These are phyloP conservation scores for Podospora pseudocomata DNA, from an alignment of 495 filamentous ascomycete genomes.

Conservation along the genomic window DNA sequence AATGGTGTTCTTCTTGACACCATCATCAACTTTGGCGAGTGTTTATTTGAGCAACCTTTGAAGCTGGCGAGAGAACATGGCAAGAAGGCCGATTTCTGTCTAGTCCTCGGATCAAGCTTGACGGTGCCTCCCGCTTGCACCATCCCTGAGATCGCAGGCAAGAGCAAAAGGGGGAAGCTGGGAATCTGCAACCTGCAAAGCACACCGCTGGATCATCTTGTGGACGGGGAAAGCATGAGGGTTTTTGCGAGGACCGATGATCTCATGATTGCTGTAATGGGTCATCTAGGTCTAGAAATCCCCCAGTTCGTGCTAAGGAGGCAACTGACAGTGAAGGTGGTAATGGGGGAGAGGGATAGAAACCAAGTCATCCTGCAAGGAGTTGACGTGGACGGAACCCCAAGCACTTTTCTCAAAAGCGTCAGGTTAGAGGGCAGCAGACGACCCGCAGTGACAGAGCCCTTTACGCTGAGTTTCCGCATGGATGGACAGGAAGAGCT, in stretches of 20 bases:
- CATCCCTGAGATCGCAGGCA: slow-evolving; percentile 37
- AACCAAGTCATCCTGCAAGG: slow-evolving; percentile 32
- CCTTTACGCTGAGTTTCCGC: slow-evolving; percentile 37
- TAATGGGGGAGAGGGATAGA: slow-evolving; percentile 18
- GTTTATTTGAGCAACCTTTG: slow-evolving; percentile 31
- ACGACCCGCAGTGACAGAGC: slow-evolving; percentile 35
- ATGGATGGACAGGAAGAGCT: slow-evolving; percentile 27
- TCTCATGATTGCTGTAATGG: slow-evolving; percentile 40
- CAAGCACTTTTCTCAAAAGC: slow-evolving; percentile 40
- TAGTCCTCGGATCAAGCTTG: slow-evolving; percentile 45
- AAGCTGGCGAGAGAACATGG: slow-evolving; percentile 34
- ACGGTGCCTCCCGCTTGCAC: slow-evolving; percentile 42
- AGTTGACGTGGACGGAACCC: slow-evolving; percentile 43
- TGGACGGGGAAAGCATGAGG: slow-evolving; percentile 23
- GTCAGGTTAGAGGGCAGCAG: slow-evolving; percentile 37
- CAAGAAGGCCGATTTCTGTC: slow-evolving; percentile 41
- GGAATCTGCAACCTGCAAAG: slow-evolving; percentile 46
- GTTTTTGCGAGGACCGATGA: slow-evolving; percentile 37
- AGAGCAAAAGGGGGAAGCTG: slow-evolving; percentile 29
- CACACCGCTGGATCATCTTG: slow-evolving; percentile 37
- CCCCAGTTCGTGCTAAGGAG: slow-evolving; percentile 36
- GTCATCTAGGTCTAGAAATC: slow-evolving; percentile 35
- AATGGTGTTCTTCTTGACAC: slow-evolving; percentile 37
- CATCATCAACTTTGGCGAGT: slow-evolving; percentile 46
- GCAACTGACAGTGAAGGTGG: slow-evolving; percentile 29